A percentile compares a stretch with the other conserved stretches of the same genome.
Conservation (phyloP, 441 rosid genomes). For the Populus tomentosa region DNA sequence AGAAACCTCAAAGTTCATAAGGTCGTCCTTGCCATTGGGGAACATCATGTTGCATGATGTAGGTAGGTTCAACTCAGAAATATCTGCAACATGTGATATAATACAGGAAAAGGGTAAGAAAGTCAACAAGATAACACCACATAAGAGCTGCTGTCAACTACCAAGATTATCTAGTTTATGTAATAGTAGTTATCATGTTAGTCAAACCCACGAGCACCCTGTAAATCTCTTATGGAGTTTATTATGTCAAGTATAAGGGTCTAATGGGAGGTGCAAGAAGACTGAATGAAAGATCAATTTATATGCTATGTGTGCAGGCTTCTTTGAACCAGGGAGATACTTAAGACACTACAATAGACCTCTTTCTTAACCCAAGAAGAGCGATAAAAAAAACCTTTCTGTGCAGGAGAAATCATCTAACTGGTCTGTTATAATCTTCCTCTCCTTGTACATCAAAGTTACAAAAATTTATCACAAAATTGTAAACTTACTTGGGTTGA, state of each 20-base stretch:
- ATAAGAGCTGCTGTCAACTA: background rate
- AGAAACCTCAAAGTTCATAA: constrained; percentile 89
- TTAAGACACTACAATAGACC: background rate
- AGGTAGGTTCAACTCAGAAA: constrained; percentile 85
- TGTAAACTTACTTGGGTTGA: background rate
- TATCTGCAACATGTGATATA: constrained; percentile 40
- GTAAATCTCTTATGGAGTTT: background rate
- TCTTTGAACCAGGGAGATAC: background rate
- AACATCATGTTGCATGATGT: constrained; percentile 67
- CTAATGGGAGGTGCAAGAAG: background rate
- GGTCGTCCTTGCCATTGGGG: constrained; percentile 86
- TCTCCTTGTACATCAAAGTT: background rate
- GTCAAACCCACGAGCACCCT: background rate
- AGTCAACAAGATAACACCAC: background rate
- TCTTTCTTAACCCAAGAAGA: background rate
- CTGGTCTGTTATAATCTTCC: background rate
- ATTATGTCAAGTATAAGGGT: background rate
- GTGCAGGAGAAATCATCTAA: background rate
- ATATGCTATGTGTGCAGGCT: background rate
- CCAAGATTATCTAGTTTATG: background rate
- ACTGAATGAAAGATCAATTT: background rate
- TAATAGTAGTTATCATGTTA: background rate
- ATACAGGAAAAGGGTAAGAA: background rate
- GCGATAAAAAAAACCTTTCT: background rate
- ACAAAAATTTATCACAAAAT: background rate